Evolutionary conservation across 768 basidiomycete species (phyloP).

Genomic region (Lactifluus subvellereus): DNA sequence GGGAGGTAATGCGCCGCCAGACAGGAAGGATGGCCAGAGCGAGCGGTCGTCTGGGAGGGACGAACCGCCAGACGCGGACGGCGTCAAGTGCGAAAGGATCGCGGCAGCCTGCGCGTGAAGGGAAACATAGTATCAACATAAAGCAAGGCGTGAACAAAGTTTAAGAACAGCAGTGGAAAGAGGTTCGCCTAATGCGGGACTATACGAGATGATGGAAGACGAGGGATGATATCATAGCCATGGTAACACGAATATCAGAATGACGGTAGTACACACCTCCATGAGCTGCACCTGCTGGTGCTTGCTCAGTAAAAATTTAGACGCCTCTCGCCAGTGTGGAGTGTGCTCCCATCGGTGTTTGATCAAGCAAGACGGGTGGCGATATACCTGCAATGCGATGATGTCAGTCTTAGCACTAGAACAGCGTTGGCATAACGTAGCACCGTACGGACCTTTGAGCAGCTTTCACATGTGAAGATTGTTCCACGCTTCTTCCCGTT

Average conservation of each 20-base stretch:
- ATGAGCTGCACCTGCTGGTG: constrained; percentile 97
- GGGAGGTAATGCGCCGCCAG: constrained; percentile 60
- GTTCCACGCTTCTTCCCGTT: constrained; percentile 72
- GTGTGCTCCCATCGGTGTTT: constrained; percentile 99
- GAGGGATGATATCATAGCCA: constrained; percentile 11
- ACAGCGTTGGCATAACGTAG: background rate
- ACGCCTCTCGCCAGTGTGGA: constrained; percentile 91
- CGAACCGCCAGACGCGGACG: constrained; percentile 53
- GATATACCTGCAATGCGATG: constrained; percentile 53
- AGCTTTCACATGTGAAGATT: constrained; percentile 89
- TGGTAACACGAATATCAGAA: constrained; percentile 4
- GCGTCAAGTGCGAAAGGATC: constrained; percentile 83
- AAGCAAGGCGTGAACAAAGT: too few relatives aligned
- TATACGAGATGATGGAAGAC: background rate
- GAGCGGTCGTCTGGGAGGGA: constrained; percentile 92
- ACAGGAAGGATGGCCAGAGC: constrained; percentile 83
- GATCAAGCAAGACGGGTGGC: constrained; percentile 90
- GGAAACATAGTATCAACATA: constrained; percentile 3
- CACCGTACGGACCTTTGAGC: constrained; percentile 66
- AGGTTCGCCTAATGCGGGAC: background rate
- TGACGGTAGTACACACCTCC: constrained; percentile 49
- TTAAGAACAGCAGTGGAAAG: background rate
- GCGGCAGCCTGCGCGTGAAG: constrained; percentile 67
- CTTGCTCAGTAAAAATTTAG: constrained; percentile 86
- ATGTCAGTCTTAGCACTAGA: background rate